These are phyloP conservation scores for Oryza glaberrima DNA, from an alignment of 176 grass and related monocot genomes.

Conservation along the genomic window DNA sequence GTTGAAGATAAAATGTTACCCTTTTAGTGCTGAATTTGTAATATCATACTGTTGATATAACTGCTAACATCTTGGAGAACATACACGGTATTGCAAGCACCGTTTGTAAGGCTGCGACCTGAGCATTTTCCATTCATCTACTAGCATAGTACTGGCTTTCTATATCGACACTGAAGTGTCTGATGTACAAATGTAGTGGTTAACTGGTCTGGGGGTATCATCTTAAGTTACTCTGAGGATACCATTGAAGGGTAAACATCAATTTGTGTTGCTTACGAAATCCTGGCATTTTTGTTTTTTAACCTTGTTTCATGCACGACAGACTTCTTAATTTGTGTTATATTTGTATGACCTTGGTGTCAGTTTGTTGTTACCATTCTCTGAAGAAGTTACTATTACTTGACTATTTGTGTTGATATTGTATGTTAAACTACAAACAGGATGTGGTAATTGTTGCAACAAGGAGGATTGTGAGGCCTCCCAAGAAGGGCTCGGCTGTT, in stretches of 20 bases:
- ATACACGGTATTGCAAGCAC: no score
- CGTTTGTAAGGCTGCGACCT: not conserved
- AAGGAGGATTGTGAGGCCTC: constrained; percentile 89
- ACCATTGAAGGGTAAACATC: not conserved
- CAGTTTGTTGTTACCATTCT: not conserved
- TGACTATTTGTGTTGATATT: not conserved
- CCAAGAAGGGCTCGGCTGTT: constrained; percentile 92
- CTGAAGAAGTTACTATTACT: not conserved
- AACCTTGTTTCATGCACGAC: not conserved
- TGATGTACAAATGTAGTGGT: not conserved
- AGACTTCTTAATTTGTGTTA: not conserved
- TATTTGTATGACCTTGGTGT: not conserved
- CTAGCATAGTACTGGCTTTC: not conserved
- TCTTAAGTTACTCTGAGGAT: not conserved
- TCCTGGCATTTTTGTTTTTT: not conserved
- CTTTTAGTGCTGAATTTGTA: no score
- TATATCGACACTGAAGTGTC: not conserved
- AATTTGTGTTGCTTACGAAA: not conserved
- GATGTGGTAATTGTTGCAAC: constrained; percentile 81
- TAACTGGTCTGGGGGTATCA: not conserved
- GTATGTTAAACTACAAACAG: constrained; percentile 12
- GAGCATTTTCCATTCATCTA: not conserved
- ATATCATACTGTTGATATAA: no score
- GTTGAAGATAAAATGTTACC: not conserved
- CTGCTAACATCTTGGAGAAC: no score